Evolutionary conservation across 129 eudicot genomes (phyloP).

Genomic region (Centaurea solstitialis): DNA sequence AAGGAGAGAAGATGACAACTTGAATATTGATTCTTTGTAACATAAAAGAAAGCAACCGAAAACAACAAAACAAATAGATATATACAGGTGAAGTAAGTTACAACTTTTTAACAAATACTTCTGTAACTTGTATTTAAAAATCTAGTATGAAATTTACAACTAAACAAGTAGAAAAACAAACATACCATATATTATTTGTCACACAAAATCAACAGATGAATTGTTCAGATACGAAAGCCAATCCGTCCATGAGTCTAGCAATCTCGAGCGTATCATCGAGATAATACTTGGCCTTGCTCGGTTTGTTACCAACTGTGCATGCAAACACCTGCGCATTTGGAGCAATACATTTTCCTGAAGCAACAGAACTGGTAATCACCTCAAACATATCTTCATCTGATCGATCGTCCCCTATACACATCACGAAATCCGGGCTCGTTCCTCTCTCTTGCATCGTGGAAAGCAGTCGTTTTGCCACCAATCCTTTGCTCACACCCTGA

Average conservation of each 20-base stretch:
- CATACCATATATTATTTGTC: neutral
- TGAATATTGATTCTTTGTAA: neutral
- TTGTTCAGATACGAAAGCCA: constrained; percentile 45
- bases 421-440: constrained; percentile 53
- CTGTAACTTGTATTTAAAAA: constrained; percentile 1
- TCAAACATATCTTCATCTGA: constrained; percentile 76
- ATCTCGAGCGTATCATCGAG: constrained; percentile 57
- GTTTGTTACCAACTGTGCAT: constrained; percentile 63
- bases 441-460: constrained; percentile 46
- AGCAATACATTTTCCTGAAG: constrained; percentile 48
- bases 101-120: neutral
- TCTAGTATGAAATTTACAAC: constrained; percentile 21
- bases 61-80: neutral
- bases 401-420: constrained; percentile 80
- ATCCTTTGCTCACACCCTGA: constrained; percentile 66
- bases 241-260: constrained; percentile 51
- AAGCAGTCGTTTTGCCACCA: constrained; percentile 53
- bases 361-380: constrained; percentile 53
- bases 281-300: constrained; percentile 60
- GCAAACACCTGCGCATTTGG: constrained; percentile 69
- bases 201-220: neutral
- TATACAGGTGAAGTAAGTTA: constrained; percentile 11
- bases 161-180: neutral
- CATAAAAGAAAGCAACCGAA: constrained; percentile 2
- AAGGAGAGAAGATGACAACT: no score